phyloP scores from a whole-genome alignment of 306 rosid genomes.

The Parietaria judaica region DNA sequence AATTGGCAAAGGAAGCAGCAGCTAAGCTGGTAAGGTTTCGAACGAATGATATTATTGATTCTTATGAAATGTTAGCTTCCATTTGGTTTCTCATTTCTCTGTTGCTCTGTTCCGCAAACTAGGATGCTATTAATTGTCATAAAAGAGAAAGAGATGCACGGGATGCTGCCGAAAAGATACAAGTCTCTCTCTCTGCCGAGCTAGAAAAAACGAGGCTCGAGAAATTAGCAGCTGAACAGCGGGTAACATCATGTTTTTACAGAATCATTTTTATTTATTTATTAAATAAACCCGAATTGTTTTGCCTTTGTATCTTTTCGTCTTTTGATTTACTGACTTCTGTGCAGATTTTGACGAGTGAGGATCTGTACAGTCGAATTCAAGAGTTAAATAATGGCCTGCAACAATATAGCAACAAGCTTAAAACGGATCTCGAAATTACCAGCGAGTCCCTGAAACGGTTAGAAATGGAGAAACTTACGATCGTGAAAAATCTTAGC shows the following conservation, averaged over 20 bases:
- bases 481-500: conserved; percentile 68
- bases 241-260: conserved; percentile 32
- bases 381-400: conserved; percentile 85
- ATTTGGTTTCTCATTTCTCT: conserved; percentile 6
- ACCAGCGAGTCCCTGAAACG: conserved; percentile 55
- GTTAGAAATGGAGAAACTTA: conserved; percentile 70
- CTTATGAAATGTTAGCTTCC: neutral
- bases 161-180: conserved; percentile 43
- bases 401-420: conserved; percentile 73
- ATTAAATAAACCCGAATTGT: too few relatives aligned
- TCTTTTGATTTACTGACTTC: neutral
- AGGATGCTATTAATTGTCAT: conserved; percentile 65
- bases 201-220: conserved; percentile 57
- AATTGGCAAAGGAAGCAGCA: conserved; percentile 49
- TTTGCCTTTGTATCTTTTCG: neutral
- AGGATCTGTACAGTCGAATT: conserved; percentile 65
- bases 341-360: conserved; percentile 58
- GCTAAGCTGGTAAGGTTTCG: conserved; percentile 55
- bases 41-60: conserved; percentile 13
- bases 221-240: conserved; percentile 56
- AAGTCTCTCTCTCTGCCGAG: conserved; percentile 46
- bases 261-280: too few relatives aligned
- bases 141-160: conserved; percentile 67
- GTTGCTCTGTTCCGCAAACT: conserved; percentile 12
- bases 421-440: conserved; percentile 63